Conservation (phyloP, 768 basidiomycete genomes). For the Roridomyces roridus region DNA sequence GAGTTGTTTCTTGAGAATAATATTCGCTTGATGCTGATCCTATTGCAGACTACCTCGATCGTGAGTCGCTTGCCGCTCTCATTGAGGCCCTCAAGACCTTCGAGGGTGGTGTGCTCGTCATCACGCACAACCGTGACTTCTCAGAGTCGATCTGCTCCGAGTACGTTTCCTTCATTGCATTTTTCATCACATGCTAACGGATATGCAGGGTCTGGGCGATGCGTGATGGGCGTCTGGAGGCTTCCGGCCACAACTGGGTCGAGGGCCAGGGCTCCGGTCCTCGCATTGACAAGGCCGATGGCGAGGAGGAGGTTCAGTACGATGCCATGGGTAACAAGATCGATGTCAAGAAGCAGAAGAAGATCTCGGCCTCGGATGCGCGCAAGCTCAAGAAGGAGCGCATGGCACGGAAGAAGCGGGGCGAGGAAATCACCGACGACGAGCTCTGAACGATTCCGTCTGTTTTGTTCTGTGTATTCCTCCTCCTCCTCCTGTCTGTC, state of each 20-base stretch:
- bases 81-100: constrained; percentile 98
- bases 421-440: constrained; percentile 79
- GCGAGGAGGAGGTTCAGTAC: constrained; percentile 88
- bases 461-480: constrained; percentile 11
- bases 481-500: constrained; percentile 4
- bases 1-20: constrained; percentile 30
- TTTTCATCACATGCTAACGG: not conserved
- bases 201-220: constrained; percentile 89
- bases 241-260: constrained; percentile 99
- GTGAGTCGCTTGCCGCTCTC: constrained; percentile 98
- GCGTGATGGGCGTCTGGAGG: constrained; percentile 95
- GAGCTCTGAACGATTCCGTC: constrained; percentile 48
- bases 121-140: constrained; percentile 99
- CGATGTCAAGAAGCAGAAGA: constrained; percentile 84
- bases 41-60: constrained; percentile 90
- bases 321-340: constrained; percentile 99
- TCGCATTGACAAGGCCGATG: constrained; percentile 93
- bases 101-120: constrained; percentile 97
- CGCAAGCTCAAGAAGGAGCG: constrained; percentile 98
- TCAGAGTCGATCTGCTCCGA: constrained; percentile 97
- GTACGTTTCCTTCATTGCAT: constrained; percentile 35
- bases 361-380: constrained; percentile 80
- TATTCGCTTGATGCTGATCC: constrained; percentile 11
- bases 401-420: constrained; percentile 87
- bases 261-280: constrained; percentile 97